Conservation (phyloP, 2,329 filamentous ascomycete genomes). For the Colletotrichum gigasporum region DNA sequence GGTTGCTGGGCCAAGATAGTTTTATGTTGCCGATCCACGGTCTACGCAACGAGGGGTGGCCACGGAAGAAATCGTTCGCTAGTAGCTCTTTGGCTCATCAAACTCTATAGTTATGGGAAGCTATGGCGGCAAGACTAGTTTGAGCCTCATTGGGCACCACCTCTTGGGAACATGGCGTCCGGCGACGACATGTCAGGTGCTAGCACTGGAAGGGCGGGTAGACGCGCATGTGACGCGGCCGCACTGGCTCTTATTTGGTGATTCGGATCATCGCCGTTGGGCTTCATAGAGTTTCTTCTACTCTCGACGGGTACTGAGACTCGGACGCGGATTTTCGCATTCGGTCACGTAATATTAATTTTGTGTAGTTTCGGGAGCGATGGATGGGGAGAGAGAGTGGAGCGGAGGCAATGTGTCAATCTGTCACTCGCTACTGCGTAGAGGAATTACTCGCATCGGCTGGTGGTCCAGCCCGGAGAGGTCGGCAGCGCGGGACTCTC, state of each 20-base stretch:
- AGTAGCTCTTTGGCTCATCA: background rate
- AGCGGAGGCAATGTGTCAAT: constrained; percentile 16
- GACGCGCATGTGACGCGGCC: too few relatives aligned
- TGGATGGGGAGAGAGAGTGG: too few relatives aligned
- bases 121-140: background rate
- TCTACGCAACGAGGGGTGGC: background rate
- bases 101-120: background rate
- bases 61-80: background rate
- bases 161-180: too few relatives aligned
- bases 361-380: too few relatives aligned
- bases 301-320: background rate
- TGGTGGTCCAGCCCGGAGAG: background rate
- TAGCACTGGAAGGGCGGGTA: too few relatives aligned
- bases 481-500: background rate
- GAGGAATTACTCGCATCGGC: constrained; percentile 27
- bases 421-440: constrained; percentile 29
- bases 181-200: too few relatives aligned
- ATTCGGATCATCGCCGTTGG: too few relatives aligned
- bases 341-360: constrained; percentile 9
- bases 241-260: too few relatives aligned
- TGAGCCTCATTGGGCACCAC: background rate
- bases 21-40: background rate
- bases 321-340: constrained; percentile 3
- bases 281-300: too few relatives aligned
- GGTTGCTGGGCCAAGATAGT: background rate